phyloP scores from a whole-genome alignment of 352 stramenopile species.

The Phytophthora cajani region DNA sequence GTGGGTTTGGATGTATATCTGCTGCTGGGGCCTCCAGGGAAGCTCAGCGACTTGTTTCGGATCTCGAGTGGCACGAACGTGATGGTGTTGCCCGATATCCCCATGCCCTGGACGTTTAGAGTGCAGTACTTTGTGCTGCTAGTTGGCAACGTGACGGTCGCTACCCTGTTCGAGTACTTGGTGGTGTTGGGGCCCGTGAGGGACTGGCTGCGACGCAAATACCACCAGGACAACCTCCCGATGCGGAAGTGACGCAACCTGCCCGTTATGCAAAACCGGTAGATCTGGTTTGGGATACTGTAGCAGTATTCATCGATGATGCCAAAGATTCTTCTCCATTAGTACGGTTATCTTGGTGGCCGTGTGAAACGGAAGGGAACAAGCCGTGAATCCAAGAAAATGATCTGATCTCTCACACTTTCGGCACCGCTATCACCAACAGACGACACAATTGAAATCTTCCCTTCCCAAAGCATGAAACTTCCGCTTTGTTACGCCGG shows the following conservation, averaged over 20 bases:
- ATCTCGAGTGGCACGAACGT: constrained; percentile 58
- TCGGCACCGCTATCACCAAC: too few relatives aligned
- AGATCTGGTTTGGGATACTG: neutral
- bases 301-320: neutral
- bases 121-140: constrained; percentile 44
- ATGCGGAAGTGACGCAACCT: constrained; percentile 41
- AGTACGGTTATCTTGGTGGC: neutral
- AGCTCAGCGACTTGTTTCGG: constrained; percentile 48
- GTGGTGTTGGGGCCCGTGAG: constrained; percentile 53
- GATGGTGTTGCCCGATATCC: constrained; percentile 57
- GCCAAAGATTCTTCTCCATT: neutral
- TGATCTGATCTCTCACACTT: neutral
- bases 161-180: constrained; percentile 51
- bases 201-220: constrained; percentile 57
- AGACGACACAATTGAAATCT: too few relatives aligned
- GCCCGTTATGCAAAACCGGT: neutral
- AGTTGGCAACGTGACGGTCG: constrained; percentile 38
- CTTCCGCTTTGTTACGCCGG: neutral
- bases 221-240: constrained; percentile 59
- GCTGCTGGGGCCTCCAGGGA: constrained; percentile 34
- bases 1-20: constrained; percentile 33
- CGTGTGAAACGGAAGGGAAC: neutral
- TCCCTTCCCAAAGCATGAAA: neutral
- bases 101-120: constrained; percentile 51
- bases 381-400: too few relatives aligned